Base-by-base conservation (phyloP, 805 yeast species). In the Sugiyamaella smithiae region DNA sequence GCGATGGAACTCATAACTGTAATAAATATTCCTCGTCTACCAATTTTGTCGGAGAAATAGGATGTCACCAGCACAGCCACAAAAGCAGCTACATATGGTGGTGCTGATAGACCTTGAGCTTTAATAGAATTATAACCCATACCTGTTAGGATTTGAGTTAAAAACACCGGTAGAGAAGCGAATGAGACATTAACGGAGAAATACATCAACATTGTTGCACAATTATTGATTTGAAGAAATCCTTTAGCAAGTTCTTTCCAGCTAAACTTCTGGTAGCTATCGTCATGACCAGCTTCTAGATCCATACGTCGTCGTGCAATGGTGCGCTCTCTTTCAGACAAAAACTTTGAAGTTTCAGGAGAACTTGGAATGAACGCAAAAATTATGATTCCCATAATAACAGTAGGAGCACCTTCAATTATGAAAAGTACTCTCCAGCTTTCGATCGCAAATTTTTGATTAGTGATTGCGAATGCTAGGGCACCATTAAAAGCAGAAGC, bases 401-500 rank as follows among this genome's bases (percentile, higher is more conserved):
- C 61, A 1, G 79, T 73, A 28, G 64, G 57, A 14, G 62, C 60
- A 9, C 79, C 79, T 60, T 74, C 78, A 43, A 74, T 64, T 36
- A 75, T 57, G 54, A 74, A 75, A 46, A 75, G 60, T 42, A 70
- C 70, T 52, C 73, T 73, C 80, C 80, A 76, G 3, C 80, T 79
- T n/a, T 67, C 58, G 32, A 74, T 61, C 19, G 17, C 24, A 19
- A 65, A 57, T 43, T 68, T 57, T 11, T 8, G 7, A 55, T 73
- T 77, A 55, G 72, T 72, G 4, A 80, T 69, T n/a, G 79, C 82
- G 55, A 61, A 69, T 1, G 76, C 71, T 63, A 79, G 54, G 61
- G 80, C 62, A 12, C 84, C 84, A 40, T 82, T 81, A 62, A 80
- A 78, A 0, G 81, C 81, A 41, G 78, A 74, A 7, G 82, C 74